A percentile compares a stretch with the other conserved stretches of the same genome.
Evolutionary conservation across 1,284 basidiomycete species (phyloP).

Genomic region (Cutaneotrichosporon sp.): DNA sequence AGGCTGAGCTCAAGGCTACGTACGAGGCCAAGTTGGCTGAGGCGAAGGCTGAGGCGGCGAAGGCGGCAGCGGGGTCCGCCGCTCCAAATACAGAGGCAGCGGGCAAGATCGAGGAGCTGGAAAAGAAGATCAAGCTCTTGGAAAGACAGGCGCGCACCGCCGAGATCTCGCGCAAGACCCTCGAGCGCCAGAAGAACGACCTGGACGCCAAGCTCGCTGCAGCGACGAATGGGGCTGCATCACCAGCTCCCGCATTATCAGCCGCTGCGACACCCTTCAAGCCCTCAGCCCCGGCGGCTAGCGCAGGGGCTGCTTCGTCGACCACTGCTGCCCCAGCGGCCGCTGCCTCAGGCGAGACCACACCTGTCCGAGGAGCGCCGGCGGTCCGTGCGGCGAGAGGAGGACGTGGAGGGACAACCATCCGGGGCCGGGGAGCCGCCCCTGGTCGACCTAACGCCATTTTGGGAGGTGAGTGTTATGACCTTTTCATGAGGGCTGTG

Average conservation of each 20-base stretch:
- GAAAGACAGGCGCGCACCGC: constrained; percentile 37
- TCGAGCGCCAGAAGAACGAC: constrained; percentile 23
- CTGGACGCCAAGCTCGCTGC: constrained; percentile 31
- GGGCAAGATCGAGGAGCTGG: constrained; percentile 32
- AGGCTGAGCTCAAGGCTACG: constrained; percentile 27
- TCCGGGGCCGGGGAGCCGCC: constrained; percentile 10
- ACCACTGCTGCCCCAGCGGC: not conserved
- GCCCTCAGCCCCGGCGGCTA: constrained; percentile 12
- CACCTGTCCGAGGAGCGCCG: not conserved
- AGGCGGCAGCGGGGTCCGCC: not conserved
- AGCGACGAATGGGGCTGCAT: not conserved
- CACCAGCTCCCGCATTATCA: constrained; percentile 7
- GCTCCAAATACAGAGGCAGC: constrained; percentile 25
- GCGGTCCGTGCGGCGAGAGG: not conserved
- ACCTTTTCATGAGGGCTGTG: too few relatives aligned
- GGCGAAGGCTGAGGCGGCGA: constrained; percentile 9
- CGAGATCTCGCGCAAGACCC: constrained; percentile 40
- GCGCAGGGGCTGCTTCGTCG: constrained; percentile 5
- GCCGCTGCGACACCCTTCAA: constrained; percentile 23
- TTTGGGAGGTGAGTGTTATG: constrained; percentile 7
- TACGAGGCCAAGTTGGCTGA: constrained; percentile 15
- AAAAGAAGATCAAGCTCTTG: constrained; percentile 35
- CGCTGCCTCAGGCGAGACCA: not conserved
- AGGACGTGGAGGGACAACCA: not conserved
- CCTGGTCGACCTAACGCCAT: constrained; percentile 8